Evolutionary conservation across 2,329 filamentous ascomycete species (phyloP).

Genomic region (Dactylellina drechsleri): DNA sequence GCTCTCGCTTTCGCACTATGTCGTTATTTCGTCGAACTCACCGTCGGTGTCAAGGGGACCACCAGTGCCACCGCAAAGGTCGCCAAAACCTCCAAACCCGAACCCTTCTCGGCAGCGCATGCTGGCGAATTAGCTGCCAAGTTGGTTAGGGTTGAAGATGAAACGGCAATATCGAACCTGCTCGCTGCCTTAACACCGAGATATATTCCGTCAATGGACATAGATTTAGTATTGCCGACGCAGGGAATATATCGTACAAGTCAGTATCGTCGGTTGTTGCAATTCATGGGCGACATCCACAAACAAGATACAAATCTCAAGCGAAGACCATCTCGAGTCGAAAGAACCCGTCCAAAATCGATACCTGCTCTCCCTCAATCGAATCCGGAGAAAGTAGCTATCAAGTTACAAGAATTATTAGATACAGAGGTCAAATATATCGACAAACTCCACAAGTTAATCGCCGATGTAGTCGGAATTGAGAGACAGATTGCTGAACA

Average conservation of each 20-base stretch:
- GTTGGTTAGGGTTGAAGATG: constrained; percentile 81
- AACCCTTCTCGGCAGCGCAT: constrained; percentile 88
- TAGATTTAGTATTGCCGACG: constrained; percentile 84
- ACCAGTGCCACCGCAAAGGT: constrained; percentile 66
- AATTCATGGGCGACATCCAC: constrained; percentile 63
- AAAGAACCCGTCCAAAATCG: constrained; percentile 52
- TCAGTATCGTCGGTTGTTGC: constrained; percentile 64
- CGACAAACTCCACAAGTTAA: constrained; percentile 82
- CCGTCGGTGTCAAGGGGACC: constrained; percentile 76
- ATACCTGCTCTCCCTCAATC: constrained; percentile 44
- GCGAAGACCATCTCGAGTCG: constrained; percentile 58
- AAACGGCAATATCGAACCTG: constrained; percentile 77
- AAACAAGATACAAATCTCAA: constrained; percentile 65
- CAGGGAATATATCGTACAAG: constrained; percentile 63
- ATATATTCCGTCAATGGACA: constrained; percentile 82
- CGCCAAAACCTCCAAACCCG: constrained; percentile 71
- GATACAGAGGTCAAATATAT: constrained; percentile 89
- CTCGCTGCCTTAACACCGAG: constrained; percentile 81
- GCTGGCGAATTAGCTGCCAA: constrained; percentile 87
- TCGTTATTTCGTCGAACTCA: constrained; percentile 92
- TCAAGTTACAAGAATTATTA: constrained; percentile 73
- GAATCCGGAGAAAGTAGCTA: constrained; percentile 69
- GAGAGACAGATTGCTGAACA: constrained; percentile 51
- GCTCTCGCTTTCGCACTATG: constrained; percentile 90
- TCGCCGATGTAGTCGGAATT: constrained; percentile 77